Evolutionary conservation across 768 basidiomycete species (phyloP), one percentile per base, ranked within the genome.

Genomic region (Sutorius australiensis): DNA sequence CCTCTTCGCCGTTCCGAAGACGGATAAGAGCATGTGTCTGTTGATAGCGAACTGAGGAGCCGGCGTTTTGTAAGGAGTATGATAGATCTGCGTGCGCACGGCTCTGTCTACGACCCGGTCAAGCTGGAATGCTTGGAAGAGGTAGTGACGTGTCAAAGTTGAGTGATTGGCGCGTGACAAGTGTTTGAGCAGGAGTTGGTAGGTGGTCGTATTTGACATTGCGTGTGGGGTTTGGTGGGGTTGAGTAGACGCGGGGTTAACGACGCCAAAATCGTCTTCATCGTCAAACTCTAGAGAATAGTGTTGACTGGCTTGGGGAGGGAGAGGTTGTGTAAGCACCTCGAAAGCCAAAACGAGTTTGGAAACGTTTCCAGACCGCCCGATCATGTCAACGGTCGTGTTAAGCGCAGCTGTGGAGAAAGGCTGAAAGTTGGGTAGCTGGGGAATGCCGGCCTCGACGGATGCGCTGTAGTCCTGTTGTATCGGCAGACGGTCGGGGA

Each of bases 341-440:
- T 92, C 90, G 61, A 91, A 92, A 1, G 84, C 77, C 61, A 83
- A 81, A 6, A 92, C 78, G 64, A 92, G 77, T 59, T 80, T 83
- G 5, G 86, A 82, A 36, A 87, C 67, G 48, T 83, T 70, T 12
- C 81, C 78, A 16, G 76, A 61, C 9, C 77, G 77, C 13, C 88
- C 89, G 9, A 90, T 77, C 61, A 84, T 76, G 52, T 89, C 86
- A 57, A 93, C 70, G 42, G 81, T 81, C 16, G 83, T 86, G 68
- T 90, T 89, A 37, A 93, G 79, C 2, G 86, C 81, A 17, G 79
- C 66, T 7, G 82, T 84, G 14, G 86, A 82, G 59, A 87, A 78
- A 4, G 75, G 77, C 17, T 78, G 75, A 12, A 27, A 73, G 73
- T n/a, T 51, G 17, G 48, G 48, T 17, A 48, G 37, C 42, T 39